These are phyloP conservation scores for Pseudogymnoascus sp. DNA, from an alignment of 2,329 filamentous ascomycete species.

Conservation along the genomic window DNA sequence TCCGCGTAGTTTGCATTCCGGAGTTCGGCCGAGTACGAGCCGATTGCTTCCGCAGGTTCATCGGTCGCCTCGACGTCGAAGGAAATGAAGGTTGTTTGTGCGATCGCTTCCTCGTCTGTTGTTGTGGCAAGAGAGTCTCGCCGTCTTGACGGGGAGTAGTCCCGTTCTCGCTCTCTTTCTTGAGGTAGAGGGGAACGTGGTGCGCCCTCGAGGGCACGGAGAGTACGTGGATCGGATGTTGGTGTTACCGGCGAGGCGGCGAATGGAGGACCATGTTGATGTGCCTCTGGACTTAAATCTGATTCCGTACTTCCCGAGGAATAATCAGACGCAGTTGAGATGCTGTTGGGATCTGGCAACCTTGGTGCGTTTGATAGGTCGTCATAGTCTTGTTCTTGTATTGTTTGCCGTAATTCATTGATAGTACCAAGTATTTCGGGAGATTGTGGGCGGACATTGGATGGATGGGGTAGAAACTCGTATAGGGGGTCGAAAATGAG, in stretches of 20 bases:
- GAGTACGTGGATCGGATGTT: slow-evolving; percentile 20
- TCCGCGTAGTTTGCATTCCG: slow-evolving; percentile 24
- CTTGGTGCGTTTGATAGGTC: neutral
- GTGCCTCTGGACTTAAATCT: neutral
- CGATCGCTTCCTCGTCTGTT: slow-evolving; percentile 25
- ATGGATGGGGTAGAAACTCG: slow-evolving; percentile 22
- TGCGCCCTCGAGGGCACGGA: slow-evolving; percentile 25
- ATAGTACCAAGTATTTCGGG: slow-evolving; percentile 17
- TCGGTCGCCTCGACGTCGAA: slow-evolving; percentile 27
- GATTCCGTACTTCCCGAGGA: neutral
- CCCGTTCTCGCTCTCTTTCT: slow-evolving; percentile 10
- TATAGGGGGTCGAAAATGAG: slow-evolving; percentile 25
- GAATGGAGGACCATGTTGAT: neutral
- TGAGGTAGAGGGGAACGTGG: slow-evolving; percentile 14
- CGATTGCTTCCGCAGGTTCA: slow-evolving; percentile 14
- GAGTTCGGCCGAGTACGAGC: slow-evolving; percentile 28
- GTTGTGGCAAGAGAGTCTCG: slow-evolving; percentile 20
- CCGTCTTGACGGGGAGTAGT: slow-evolving; percentile 12
- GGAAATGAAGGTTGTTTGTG: slow-evolving; percentile 26
- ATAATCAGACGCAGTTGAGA: neutral
- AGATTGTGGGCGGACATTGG: slow-evolving; percentile 17
- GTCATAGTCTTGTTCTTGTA: slow-evolving; percentile 3
- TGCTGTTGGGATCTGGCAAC: neutral
- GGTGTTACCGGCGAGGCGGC: neutral
- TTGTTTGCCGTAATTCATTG: slow-evolving; percentile 17